phyloP scores from a whole-genome alignment of 116 monocot genomes.

The Dioscorea cayenensis region DNA sequence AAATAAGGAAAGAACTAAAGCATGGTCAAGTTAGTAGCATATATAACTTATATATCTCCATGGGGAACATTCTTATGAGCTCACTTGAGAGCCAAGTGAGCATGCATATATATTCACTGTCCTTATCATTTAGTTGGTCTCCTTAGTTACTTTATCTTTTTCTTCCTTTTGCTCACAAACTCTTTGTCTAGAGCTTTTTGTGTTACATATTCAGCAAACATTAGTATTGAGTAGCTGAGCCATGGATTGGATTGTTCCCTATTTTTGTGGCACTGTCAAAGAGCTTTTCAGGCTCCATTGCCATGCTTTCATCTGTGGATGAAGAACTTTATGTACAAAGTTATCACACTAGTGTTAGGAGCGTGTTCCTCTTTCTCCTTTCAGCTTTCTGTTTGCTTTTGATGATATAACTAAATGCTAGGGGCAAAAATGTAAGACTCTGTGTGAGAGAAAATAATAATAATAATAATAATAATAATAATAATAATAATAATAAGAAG shows the following conservation, averaged over 20 bases:
- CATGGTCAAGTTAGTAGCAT: not conserved
- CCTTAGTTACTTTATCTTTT: not conserved
- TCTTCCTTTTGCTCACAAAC: not conserved
- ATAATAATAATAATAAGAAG: too few species aligned
- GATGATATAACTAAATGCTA: too few species aligned
- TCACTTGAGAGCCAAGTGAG: not conserved
- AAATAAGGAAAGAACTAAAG: not conserved
- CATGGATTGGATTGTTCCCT: not conserved
- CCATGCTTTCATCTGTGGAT: too few species aligned
- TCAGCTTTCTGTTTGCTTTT: too few species aligned
- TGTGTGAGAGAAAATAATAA: too few species aligned
- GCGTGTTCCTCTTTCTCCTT: too few species aligned
- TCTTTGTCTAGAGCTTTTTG: not conserved
- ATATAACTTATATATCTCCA: not conserved
- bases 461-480: too few species aligned
- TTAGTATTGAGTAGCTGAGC: too few species aligned
- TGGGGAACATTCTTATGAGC: not conserved
- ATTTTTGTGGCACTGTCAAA: not conserved
- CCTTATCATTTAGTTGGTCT: not conserved
- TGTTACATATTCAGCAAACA: too few species aligned
- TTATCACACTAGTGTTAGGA: too few species aligned
- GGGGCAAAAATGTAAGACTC: too few species aligned
- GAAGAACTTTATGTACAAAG: too few species aligned
- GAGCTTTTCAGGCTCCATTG: not conserved
- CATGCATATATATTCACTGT: not conserved